Evolutionary conservation across 371 early-diverging fungal genomes (phyloP).

Genomic region (Rhizopus arrhizus): DNA sequence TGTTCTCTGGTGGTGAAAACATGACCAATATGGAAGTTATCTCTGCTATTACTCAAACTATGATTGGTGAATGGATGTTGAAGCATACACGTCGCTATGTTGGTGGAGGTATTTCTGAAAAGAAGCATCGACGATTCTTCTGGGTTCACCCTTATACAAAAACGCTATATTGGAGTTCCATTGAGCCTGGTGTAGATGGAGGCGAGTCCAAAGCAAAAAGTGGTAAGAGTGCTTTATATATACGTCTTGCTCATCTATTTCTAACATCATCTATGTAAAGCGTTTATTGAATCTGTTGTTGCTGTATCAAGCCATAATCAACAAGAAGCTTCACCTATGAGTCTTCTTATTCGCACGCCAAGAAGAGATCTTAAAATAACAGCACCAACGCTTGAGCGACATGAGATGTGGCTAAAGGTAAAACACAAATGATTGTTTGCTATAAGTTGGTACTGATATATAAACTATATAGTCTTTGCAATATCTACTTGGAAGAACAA

Average conservation of each 20-base stretch:
- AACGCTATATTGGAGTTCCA: slow-evolving; percentile 77
- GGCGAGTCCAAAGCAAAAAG: slow-evolving; percentile 57
- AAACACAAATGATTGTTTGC: background rate
- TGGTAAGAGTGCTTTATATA: slow-evolving; percentile 34
- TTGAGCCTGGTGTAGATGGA: slow-evolving; percentile 65
- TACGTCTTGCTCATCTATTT: background rate
- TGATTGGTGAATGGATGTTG: slow-evolving; percentile 81
- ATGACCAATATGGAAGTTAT: slow-evolving; percentile 65
- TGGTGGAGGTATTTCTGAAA: slow-evolving; percentile 63
- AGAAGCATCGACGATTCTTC: slow-evolving; percentile 74
- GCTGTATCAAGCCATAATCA: slow-evolving; percentile 46
- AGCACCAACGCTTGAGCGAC: slow-evolving; percentile 66
- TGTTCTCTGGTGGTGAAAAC: slow-evolving; percentile 16
- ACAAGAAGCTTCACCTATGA: slow-evolving; percentile 43
- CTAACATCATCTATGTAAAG: slow-evolving; percentile 28
- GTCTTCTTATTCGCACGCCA: slow-evolving; percentile 67
- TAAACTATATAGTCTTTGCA: slow-evolving; percentile 29
- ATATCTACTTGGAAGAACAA: slow-evolving; percentile 30
- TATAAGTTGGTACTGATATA: background rate
- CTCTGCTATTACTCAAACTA: slow-evolving; percentile 74
- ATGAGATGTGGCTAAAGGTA: slow-evolving; percentile 68
- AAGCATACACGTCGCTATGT: slow-evolving; percentile 72
- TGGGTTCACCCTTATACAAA: slow-evolving; percentile 89
- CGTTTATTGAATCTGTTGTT: slow-evolving; percentile 60
- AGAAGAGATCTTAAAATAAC: slow-evolving; percentile 71